A percentile compares a stretch with the other conserved stretches of the same genome.
Evolutionary conservation across 1,284 basidiomycete genomes (phyloP).

Genomic region (Pterulicium gracile): DNA sequence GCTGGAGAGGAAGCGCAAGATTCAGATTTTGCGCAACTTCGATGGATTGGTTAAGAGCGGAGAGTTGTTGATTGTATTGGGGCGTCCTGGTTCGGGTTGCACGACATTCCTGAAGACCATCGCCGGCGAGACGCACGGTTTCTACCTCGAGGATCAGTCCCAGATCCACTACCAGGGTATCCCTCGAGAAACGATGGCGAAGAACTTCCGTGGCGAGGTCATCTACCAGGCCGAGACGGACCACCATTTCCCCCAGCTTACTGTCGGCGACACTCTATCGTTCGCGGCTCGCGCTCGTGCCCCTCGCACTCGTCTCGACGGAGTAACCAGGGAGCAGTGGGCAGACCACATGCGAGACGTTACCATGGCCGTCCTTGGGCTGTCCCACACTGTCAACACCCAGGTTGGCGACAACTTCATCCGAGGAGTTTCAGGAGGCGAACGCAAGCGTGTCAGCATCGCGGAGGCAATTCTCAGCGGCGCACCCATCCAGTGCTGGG

Average conservation of each 20-base stretch:
- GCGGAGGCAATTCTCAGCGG: conserved; percentile 7
- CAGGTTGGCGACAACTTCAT: conserved; percentile 37
- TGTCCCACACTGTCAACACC: conserved; percentile 36
- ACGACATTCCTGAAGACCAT: conserved; percentile 7
- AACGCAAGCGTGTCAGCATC: conserved; percentile 41
- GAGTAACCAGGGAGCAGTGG: conserved; percentile 29
- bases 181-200: conserved; percentile 28
- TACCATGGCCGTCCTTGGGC: conserved; percentile 46
- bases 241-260: conserved; percentile 45
- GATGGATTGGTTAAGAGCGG: conserved; percentile 19
- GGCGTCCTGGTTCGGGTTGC: conserved; percentile 26
- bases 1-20: conserved; percentile 8
- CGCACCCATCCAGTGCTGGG: conserved; percentile 21
- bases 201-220: conserved; percentile 14
- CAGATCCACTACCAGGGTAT: conserved; percentile 23
- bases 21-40: conserved; percentile 33
- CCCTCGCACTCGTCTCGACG: conserved; percentile 35
- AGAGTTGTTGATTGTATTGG: conserved; percentile 48
- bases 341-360: conserved; percentile 35
- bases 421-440: conserved; percentile 45
- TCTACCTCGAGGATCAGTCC: conserved; percentile 4
- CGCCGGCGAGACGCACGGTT: conserved; percentile 7
- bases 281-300: conserved; percentile 40
- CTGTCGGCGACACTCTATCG: conserved; percentile 38
- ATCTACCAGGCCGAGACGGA: conserved; percentile 24